Evolutionary conservation across 345 rosid genomes (phyloP).

Genomic region (Euphorbia pulcherrima): DNA sequence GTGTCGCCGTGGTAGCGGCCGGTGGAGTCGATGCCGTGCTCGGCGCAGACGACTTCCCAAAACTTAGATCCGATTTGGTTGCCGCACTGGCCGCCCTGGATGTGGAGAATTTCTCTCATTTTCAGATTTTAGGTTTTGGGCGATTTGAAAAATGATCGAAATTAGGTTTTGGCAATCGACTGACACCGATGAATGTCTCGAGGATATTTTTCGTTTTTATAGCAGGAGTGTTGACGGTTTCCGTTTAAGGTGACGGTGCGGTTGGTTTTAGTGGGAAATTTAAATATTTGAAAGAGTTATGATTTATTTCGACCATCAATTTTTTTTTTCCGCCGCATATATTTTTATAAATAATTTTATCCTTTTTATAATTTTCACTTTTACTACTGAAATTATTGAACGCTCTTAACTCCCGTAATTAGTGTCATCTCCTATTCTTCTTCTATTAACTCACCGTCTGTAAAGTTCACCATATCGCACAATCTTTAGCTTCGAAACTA

Average conservation of each 20-base stretch:
- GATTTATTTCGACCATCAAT: too few relatives aligned
- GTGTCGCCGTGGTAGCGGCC: slow-evolving; percentile 63
- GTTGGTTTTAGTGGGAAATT: slow-evolving; percentile 28
- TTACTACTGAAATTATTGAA: too few relatives aligned
- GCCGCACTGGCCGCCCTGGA: slow-evolving; percentile 79
- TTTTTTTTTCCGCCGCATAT: too few relatives aligned
- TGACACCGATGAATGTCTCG: background rate
- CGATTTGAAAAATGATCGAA: slow-evolving; percentile 3
- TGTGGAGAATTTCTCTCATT: slow-evolving; percentile 78
- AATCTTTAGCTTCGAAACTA: too few relatives aligned
- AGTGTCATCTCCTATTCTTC: too few relatives aligned
- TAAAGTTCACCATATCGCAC: too few relatives aligned
- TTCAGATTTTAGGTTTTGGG: slow-evolving; percentile 25
- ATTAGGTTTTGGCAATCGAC: background rate
- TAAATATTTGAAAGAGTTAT: slow-evolving; percentile 27
- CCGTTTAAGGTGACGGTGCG: slow-evolving; percentile 13
- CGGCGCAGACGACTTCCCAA: too few relatives aligned
- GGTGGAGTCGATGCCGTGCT: slow-evolving; percentile 80
- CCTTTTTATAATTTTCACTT: too few relatives aligned
- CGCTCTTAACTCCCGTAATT: too few relatives aligned
- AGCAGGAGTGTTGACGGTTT: slow-evolving; percentile 14
- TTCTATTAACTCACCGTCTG: too few relatives aligned
- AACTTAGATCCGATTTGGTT: slow-evolving; percentile 78
- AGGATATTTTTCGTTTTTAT: slow-evolving; percentile 11
- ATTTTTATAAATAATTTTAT: too few relatives aligned